These are phyloP conservation scores for Penicillium janthinellum DNA, from an alignment of 2,329 filamentous ascomycete species.

Conservation along the genomic window DNA sequence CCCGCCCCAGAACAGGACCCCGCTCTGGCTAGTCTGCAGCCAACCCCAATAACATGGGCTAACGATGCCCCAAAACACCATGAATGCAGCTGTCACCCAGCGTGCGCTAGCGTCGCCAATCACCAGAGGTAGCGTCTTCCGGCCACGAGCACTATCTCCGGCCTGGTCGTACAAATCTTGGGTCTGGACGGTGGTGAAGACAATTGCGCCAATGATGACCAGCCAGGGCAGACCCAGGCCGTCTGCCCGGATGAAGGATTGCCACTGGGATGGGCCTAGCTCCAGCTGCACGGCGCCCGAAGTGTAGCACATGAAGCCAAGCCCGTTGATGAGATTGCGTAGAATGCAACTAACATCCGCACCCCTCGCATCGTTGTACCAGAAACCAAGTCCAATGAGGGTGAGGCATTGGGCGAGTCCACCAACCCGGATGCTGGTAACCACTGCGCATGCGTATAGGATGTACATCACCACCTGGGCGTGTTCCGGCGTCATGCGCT, in stretches of 20 bases:
- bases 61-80: constrained; percentile 6
- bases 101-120: constrained; percentile 10
- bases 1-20: constrained; percentile 2
- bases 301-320: constrained; percentile 8
- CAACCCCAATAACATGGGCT: constrained; percentile 7
- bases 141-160: constrained; percentile 29
- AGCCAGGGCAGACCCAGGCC: constrained; percentile 4
- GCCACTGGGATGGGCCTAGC: neutral
- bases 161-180: constrained; percentile 43
- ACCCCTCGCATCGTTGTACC: constrained; percentile 10
- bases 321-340: constrained; percentile 11
- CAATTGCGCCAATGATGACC: constrained; percentile 15
- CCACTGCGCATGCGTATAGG: neutral
- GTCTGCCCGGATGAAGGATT: neutral
- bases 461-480: constrained; percentile 4
- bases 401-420: constrained; percentile 4
- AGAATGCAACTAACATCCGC: constrained; percentile 2
- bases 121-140: constrained; percentile 19
- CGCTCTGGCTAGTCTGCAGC: neutral
- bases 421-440: neutral
- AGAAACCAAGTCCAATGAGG: constrained; percentile 2
- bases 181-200: constrained; percentile 42
- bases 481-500: neutral
- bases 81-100: neutral
- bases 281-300: constrained; percentile 1